Evolutionary conservation across 345 rosid species (phyloP), one percentile per base, ranked within the genome.

Genomic region (Anacardium occidentale): DNA sequence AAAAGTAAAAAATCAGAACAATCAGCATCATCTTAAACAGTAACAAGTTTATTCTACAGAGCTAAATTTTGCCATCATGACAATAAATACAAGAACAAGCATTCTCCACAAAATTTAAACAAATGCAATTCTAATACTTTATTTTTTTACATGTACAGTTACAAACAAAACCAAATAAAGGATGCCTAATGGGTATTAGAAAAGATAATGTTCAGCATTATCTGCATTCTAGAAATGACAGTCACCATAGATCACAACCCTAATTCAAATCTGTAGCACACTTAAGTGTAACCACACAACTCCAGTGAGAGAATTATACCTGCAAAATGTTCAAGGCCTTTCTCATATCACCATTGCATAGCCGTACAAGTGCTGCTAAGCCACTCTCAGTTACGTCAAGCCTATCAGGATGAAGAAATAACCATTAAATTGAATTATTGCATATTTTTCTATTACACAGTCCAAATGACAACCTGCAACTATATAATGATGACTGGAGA

Each of bases 261-360:
- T 62, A 24, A 47, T 44, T 62, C 11, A 45, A 68, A 45, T 8
- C 10, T 55, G 14, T 64, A 20, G 48, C 58, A 48, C 22, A 62
- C 53, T 58, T 13, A 55, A 69, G 34, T n/a, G 63, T 47, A 34
- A 58, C 21, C 18, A 54, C 62, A 52, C 25, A 53, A 71, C 20
- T 29, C 34, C 37, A 77, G 52, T 29, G 44, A 48, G 34, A 5
- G 51, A 77, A 58, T 64, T 75, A 53, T 78, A 95, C 99, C 98
- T 95, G 99, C 77, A 95, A 77, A 63, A 95, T 90, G 85, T 95
- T 95, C 87, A 92, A 78, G 64, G 99, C 96, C 87, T 91, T 95
- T 82, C 99, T 88, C 99, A 92, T 95, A 86, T 95, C 99, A 53
- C 99, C 99, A 73, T 84, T 95, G 89, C 98, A 84, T 69, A 95